Conservation (phyloP, 208 protist species). For the Wallacemonas rigidus region DNA sequence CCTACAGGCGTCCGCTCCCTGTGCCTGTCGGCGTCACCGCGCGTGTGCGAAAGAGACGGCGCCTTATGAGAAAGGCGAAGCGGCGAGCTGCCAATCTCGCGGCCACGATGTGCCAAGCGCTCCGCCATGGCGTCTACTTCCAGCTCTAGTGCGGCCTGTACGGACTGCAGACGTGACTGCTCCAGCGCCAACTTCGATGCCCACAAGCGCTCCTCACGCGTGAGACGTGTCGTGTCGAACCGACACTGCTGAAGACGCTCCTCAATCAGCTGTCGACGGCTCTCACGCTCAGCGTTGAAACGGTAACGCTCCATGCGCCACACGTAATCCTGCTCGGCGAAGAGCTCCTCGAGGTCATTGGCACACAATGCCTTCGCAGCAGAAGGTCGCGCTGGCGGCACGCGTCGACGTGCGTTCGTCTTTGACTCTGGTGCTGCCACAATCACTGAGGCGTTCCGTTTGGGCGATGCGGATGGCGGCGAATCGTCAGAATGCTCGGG, state of each 20-base stretch:
- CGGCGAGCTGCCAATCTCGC: not conserved
- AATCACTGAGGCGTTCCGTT: too few relatives aligned
- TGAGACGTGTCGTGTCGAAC: slow-evolving; percentile 35
- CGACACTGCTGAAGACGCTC: slow-evolving; percentile 27
- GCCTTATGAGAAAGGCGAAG: not conserved
- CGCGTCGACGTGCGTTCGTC: not conserved
- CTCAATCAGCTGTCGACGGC: slow-evolving; percentile 29
- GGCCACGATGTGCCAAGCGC: not conserved
- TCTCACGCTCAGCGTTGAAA: slow-evolving; percentile 62
- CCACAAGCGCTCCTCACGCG: slow-evolving; percentile 29
- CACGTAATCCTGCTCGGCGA: slow-evolving; percentile 51
- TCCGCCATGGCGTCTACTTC: not conserved
- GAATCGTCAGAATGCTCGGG: too few relatives aligned
- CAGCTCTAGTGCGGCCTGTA: slow-evolving; percentile 24
- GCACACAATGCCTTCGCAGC: slow-evolving; percentile 16
- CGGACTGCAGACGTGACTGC: slow-evolving; percentile 26
- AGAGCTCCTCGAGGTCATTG: slow-evolving; percentile 37
- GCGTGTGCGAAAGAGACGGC: not conserved
- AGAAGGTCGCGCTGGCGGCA: not conserved
- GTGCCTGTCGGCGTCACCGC: not conserved
- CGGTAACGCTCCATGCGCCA: slow-evolving; percentile 72
- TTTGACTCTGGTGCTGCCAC: not conserved
- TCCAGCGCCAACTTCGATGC: slow-evolving; percentile 34
- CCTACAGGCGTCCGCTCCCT: too few relatives aligned
- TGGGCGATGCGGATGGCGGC: too few relatives aligned